A percentile compares a stretch with the other conserved stretches of the same genome.
phyloP scores from a whole-genome alignment of 225 moss, liverwort and hornwort genomes.

The Lunularia cruciata region DNA sequence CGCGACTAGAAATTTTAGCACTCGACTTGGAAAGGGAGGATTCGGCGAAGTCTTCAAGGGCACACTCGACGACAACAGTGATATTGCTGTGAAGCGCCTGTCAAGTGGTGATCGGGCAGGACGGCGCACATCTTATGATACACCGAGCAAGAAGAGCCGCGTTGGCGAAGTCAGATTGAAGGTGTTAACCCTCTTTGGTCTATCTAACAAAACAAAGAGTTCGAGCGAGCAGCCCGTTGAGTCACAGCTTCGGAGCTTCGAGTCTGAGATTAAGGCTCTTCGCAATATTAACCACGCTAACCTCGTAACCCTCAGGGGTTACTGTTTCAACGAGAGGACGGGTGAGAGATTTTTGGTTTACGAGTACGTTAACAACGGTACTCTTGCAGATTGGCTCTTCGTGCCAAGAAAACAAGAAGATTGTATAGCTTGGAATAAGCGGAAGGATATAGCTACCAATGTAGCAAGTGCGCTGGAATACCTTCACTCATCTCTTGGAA shows the following conservation, averaged over 20 bases:
- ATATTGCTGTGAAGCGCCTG: slow-evolving; percentile 15
- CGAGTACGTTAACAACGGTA: not conserved
- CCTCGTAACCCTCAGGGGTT: not conserved
- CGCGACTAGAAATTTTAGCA: not conserved
- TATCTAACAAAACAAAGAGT: not conserved
- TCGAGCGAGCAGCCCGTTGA: not conserved
- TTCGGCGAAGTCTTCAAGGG: not conserved
- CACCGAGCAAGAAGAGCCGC: no score
- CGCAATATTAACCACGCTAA: not conserved
- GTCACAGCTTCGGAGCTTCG: not conserved
- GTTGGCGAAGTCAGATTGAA: not conserved
- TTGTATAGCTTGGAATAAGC: no score
- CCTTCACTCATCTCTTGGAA: no score
- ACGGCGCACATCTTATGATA: no score
- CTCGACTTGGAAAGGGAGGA: not conserved
- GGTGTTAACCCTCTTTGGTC: no score
- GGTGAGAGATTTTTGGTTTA: not conserved
- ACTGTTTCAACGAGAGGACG: not conserved
- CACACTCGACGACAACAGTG: not conserved
- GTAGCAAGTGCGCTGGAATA: slow-evolving; percentile 1
- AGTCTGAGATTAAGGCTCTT: not conserved
- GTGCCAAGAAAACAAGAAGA: no score
- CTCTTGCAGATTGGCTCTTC: not conserved
- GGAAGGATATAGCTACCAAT: not conserved
- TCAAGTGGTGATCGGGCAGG: no score